These are phyloP conservation scores for Chalciporus pseudorubinellus DNA, from an alignment of 768 basidiomycete species.

Conservation along the genomic window DNA sequence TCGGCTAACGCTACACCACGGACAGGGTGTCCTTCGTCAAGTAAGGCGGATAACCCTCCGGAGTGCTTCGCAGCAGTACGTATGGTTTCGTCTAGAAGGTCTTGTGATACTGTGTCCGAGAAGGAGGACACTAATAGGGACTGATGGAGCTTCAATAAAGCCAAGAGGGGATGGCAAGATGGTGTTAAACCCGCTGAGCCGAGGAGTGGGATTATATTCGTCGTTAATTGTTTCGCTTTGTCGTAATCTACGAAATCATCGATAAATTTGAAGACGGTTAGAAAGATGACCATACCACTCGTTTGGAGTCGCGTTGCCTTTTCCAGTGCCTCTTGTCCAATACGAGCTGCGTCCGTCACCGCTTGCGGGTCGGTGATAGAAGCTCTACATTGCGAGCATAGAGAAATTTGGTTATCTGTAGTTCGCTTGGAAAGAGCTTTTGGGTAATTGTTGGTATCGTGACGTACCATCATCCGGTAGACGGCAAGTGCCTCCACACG, in stretches of 20 bases:
- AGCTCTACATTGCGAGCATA: slow-evolving; percentile 56
- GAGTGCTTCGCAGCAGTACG: slow-evolving; percentile 52
- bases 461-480: slow-evolving; percentile 57
- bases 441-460: neutral
- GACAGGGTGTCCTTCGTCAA: slow-evolving; percentile 70
- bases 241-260: slow-evolving; percentile 44
- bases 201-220: slow-evolving; percentile 65
- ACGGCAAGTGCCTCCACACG: slow-evolving; percentile 63
- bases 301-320: slow-evolving; percentile 67
- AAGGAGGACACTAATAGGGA: slow-evolving; percentile 61
- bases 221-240: slow-evolving; percentile 58
- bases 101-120: slow-evolving; percentile 40
- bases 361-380: slow-evolving; percentile 47
- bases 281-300: slow-evolving; percentile 40
- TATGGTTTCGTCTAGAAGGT: slow-evolving; percentile 61
- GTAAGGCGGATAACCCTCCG: slow-evolving; percentile 51
- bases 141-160: slow-evolving; percentile 67
- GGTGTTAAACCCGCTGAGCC: slow-evolving; percentile 56
- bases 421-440: neutral
- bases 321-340: slow-evolving; percentile 72
- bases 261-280: neutral
- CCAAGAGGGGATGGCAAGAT: slow-evolving; percentile 75
- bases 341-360: slow-evolving; percentile 58
- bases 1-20: slow-evolving; percentile 75
- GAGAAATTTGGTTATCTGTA: slow-evolving; percentile 46